Evolutionary conservation across 768 basidiomycete genomes (phyloP), one percentile per base, ranked within the genome.

Genomic region (Collybia nuda): DNA sequence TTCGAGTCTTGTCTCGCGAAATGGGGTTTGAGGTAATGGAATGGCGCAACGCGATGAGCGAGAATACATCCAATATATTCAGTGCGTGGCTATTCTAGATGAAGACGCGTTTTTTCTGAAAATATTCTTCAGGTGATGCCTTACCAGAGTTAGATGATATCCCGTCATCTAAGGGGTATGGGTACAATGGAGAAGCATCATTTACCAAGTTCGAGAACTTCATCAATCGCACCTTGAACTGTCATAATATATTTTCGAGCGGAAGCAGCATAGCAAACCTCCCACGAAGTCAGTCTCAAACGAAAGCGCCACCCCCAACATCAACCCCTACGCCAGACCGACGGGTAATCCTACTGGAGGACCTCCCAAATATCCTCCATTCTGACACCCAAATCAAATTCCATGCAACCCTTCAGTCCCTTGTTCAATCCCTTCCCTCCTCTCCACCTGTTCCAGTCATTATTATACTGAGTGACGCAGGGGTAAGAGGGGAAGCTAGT

Each of bases 321-420:
- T 61, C 50, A 7, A 26, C 38, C 17, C 19, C 44, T 23, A 24
- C 49, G 23, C 47, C 52, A 44, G 70, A 69, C 55, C 78, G 76
- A 0, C 83, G 84, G 28, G 61, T 95, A 5, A 77, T 98, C 46
- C 81, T 98, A 3, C 73, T 97, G 6, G 92, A 95, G 67, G 90
- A 95, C 50, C 78, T 99, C 1, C 97, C 96, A 0, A 98, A 98
- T 62, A 81, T 98, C 48, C 72, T 92, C 4, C 92, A 93, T 67
- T 66, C 72, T 5, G 70, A 76, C 19, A 90, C 86, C 0, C 86
- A 84, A 59, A 67, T 71, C 12, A 78, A 80, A 7, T 95, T 96
- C 64, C 93, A 93, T 61, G 74, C 80, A 0, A 75, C 85, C 5
- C 64, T 97, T 1, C 68, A 82, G 43, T 64, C 78, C 1, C 76